Percentiles rank a stretch among this genome's conserved stretches.
These are phyloP conservation scores for Takashimella tepidaria DNA, from an alignment of 1,284 basidiomycete species.

Conservation along the genomic window DNA sequence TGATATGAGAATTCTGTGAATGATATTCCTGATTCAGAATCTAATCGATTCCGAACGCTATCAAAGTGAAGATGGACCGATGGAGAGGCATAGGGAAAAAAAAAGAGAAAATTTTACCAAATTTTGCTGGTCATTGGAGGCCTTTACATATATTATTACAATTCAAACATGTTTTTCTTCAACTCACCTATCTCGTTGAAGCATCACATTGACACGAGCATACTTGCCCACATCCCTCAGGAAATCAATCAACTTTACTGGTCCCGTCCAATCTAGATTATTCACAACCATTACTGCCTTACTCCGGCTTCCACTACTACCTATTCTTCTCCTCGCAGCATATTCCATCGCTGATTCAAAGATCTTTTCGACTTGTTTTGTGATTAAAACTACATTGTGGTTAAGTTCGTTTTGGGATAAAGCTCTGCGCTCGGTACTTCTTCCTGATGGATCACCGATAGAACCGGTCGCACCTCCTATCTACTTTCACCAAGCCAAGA, in stretches of 20 bases:
- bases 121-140: background rate
- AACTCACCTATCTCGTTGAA: constrained; percentile 77
- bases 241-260: constrained; percentile 75
- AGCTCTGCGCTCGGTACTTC: constrained; percentile 72
- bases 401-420: constrained; percentile 60
- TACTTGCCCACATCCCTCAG: constrained; percentile 73
- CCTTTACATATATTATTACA: background rate
- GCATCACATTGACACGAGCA: constrained; percentile 82
- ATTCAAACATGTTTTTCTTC: too few relatives aligned
- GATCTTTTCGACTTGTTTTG: constrained; percentile 63
- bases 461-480: constrained; percentile 93
- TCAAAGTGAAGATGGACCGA: constrained; percentile 2
- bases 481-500: too few relatives aligned
- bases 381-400: constrained; percentile 65
- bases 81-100: too few relatives aligned
- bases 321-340: constrained; percentile 46
- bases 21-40: constrained; percentile 66
- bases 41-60: constrained; percentile 69
- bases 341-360: constrained; percentile 64
- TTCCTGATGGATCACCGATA: constrained; percentile 95
- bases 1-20: constrained; percentile 99
- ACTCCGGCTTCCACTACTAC: background rate
- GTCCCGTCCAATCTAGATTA: constrained; percentile 78
- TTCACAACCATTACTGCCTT: constrained; percentile 58
- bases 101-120: too few relatives aligned